A percentile compares a stretch with the other conserved stretches of the same genome.
Evolutionary conservation across 768 basidiomycete genomes (phyloP).

Genomic region (Mycena belliarum): DNA sequence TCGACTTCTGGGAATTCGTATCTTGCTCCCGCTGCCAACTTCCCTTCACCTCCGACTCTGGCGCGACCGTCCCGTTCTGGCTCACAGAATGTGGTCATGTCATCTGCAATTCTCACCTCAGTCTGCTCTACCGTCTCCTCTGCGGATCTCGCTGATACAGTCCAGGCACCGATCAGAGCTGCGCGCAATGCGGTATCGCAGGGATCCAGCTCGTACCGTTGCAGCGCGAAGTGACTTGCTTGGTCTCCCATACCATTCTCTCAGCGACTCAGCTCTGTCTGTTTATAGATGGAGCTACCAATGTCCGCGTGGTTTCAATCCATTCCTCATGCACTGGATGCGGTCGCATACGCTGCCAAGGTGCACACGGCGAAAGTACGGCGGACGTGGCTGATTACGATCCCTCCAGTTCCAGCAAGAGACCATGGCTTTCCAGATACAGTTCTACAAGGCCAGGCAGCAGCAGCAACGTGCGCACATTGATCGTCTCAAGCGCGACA

Average conservation of each 20-base stretch:
- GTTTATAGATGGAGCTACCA: constrained; percentile 67
- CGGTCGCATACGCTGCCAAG: constrained; percentile 66
- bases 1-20: constrained; percentile 84
- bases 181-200: constrained; percentile 63
- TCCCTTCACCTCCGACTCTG: constrained; percentile 55
- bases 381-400: neutral
- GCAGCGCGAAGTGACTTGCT: constrained; percentile 62
- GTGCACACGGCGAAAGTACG: constrained; percentile 34
- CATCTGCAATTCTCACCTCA: constrained; percentile 82
- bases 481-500: constrained; percentile 53
- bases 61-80: constrained; percentile 77
- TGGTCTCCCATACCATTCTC: neutral
- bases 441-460: constrained; percentile 59
- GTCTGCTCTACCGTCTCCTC: constrained; percentile 37
- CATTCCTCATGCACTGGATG: constrained; percentile 61
- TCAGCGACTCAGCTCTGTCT: neutral
- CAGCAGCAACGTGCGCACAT: constrained; percentile 55
- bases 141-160: neutral
- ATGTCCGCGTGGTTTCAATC: constrained; percentile 84
- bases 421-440: constrained; percentile 66
- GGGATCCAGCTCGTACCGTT: constrained; percentile 71
- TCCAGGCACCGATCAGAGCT: constrained; percentile 72
- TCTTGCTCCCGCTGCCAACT: constrained; percentile 70
- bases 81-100: constrained; percentile 88
- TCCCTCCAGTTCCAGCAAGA: constrained; percentile 75